Evolutionary conservation across 2,329 filamentous ascomycete genomes (phyloP).

Genomic region (Nothophoma quercina): DNA sequence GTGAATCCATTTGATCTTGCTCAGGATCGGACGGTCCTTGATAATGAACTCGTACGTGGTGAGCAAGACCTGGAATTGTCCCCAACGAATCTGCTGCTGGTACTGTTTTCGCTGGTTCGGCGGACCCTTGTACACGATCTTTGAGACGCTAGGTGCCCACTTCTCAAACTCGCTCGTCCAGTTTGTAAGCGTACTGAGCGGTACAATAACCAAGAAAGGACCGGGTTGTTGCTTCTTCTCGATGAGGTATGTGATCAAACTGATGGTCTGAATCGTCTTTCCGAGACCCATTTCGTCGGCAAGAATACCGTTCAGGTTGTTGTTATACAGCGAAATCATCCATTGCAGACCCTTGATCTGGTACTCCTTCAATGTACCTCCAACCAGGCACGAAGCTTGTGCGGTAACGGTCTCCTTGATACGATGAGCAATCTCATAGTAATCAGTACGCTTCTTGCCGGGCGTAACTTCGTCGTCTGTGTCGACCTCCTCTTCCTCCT

Average conservation of each 20-base stretch:
- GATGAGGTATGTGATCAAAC: slow-evolving; percentile 94
- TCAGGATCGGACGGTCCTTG: slow-evolving; percentile 93
- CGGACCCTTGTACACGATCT: slow-evolving; percentile 96
- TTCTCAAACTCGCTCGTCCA: slow-evolving; percentile 99
- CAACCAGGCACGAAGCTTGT: slow-evolving; percentile 87
- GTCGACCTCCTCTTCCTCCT: slow-evolving; percentile 69
- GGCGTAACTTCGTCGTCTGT: slow-evolving; percentile 71
- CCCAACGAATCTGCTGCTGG: slow-evolving; percentile 92
- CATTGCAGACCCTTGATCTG: slow-evolving; percentile 98
- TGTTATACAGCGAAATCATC: slow-evolving; percentile 99
- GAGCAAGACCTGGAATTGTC: slow-evolving; percentile 92
- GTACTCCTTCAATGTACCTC: slow-evolving; percentile 94
- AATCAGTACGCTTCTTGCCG: slow-evolving; percentile 84
- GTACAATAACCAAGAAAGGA: slow-evolving; percentile 95
- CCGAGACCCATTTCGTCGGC: slow-evolving; percentile 99
- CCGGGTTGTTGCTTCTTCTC: slow-evolving; percentile 92
- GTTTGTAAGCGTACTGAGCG: slow-evolving; percentile 95
- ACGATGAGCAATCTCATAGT: slow-evolving; percentile 97
- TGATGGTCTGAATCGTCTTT: slow-evolving; percentile 99
- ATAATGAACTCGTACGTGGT: slow-evolving; percentile 99
- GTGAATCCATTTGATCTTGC: slow-evolving; percentile 99
- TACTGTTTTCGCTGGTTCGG: slow-evolving; percentile 87
- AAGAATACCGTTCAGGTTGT: slow-evolving; percentile 98
- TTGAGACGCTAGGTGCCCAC: slow-evolving; percentile 87
- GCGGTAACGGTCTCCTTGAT: slow-evolving; percentile 88